phyloP scores from a whole-genome alignment of 768 basidiomycete genomes.

The Termitomyces sp. region DNA sequence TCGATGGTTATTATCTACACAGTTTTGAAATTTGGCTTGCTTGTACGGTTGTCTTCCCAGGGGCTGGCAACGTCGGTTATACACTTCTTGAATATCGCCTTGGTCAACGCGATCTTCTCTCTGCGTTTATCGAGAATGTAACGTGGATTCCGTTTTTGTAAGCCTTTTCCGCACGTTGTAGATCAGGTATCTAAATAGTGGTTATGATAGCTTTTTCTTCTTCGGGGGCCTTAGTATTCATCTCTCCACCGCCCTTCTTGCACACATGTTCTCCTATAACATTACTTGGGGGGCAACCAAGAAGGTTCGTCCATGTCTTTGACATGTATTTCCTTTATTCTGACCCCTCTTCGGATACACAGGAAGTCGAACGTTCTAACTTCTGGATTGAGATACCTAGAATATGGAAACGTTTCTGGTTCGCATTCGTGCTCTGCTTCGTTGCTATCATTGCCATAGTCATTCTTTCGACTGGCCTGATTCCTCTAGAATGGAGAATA shows the following conservation, averaged over 20 bases:
- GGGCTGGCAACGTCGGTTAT: slow-evolving; percentile 61
- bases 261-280: slow-evolving; percentile 72
- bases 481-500: slow-evolving; percentile 64
- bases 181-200: not conserved
- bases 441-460: slow-evolving; percentile 36
- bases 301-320: slow-evolving; percentile 33
- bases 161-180: slow-evolving; percentile 22
- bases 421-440: slow-evolving; percentile 35
- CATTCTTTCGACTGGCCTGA: slow-evolving; percentile 44
- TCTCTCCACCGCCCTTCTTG: slow-evolving; percentile 55
- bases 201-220: slow-evolving; percentile 59
- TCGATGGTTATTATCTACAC: slow-evolving; percentile 69
- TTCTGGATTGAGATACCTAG: slow-evolving; percentile 89
- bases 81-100: slow-evolving; percentile 67
- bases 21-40: slow-evolving; percentile 73
- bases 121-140: slow-evolving; percentile 51
- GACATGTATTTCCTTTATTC: not conserved
- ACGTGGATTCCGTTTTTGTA: slow-evolving; percentile 74
- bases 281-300: slow-evolving; percentile 76
- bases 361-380: slow-evolving; percentile 84
- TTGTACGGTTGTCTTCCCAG: slow-evolving; percentile 65
- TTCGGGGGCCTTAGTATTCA: slow-evolving; percentile 74
- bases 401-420: slow-evolving; percentile 76
- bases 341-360: slow-evolving; percentile 10
- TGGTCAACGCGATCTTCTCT: slow-evolving; percentile 46